A percentile compares a stretch with the other conserved stretches of the same genome.
phyloP scores from a whole-genome alignment of 1,284 basidiomycete genomes.

The Irpex sp. region DNA sequence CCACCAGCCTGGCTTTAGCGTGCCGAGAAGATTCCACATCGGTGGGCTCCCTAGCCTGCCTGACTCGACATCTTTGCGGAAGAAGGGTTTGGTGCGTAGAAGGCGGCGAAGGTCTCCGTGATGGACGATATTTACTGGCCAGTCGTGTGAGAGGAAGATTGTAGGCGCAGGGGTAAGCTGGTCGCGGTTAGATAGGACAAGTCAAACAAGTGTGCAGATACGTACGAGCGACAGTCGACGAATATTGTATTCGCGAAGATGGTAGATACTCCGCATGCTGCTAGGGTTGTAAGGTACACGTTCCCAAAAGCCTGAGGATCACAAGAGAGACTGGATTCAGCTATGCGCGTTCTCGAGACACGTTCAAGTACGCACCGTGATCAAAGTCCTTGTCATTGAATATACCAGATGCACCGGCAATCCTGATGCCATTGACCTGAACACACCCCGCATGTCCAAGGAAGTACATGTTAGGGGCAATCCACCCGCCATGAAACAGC shows the following conservation, averaged over 20 bases:
- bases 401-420: slow-evolving; percentile 92
- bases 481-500: slow-evolving; percentile 92
- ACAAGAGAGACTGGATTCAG: neutral
- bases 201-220: slow-evolving; percentile 7
- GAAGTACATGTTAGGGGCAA: slow-evolving; percentile 97
- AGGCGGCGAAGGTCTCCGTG: slow-evolving; percentile 72
- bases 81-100: slow-evolving; percentile 79
- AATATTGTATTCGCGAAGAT: slow-evolving; percentile 86
- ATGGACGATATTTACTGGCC: slow-evolving; percentile 87
- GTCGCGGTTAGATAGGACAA: neutral
- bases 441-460: slow-evolving; percentile 91
- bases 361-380: slow-evolving; percentile 48
- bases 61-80: slow-evolving; percentile 69
- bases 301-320: slow-evolving; percentile 62
- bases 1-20: slow-evolving; percentile 87
- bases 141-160: slow-evolving; percentile 94
- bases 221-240: slow-evolving; percentile 76
- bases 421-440: slow-evolving; percentile 80
- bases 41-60: slow-evolving; percentile 89
- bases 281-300: slow-evolving; percentile 66
- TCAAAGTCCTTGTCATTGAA: slow-evolving; percentile 83
- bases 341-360: neutral
- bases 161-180: slow-evolving; percentile 56
- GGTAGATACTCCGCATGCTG: slow-evolving; percentile 85
- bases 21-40: slow-evolving; percentile 72